Conservation (phyloP, 2,329 filamentous ascomycete genomes). For the Beauveria sp. region DNA sequence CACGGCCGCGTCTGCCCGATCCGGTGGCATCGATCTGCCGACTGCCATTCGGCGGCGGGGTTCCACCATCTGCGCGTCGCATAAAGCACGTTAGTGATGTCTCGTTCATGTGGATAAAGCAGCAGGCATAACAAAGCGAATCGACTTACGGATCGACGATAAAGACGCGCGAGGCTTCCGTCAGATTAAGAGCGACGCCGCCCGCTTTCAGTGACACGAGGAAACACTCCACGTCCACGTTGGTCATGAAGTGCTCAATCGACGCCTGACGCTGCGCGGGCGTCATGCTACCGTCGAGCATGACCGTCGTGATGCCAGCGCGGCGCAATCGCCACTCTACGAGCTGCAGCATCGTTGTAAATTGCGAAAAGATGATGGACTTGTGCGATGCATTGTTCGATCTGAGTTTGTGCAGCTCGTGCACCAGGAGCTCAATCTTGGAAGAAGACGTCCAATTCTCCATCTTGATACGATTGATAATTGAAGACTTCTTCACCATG, state of each 20-base stretch:
- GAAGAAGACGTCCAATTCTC: constrained; percentile 97
- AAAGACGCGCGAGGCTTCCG: constrained; percentile 89
- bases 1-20: constrained; percentile 93
- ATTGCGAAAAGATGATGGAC: constrained; percentile 95
- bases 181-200: constrained; percentile 90
- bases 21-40: constrained; percentile 85
- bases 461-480: constrained; percentile 98
- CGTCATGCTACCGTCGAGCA: constrained; percentile 97
- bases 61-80: constrained; percentile 79
- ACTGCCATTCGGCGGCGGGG: constrained; percentile 99
- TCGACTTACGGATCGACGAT: constrained; percentile 83
- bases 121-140: not conserved
- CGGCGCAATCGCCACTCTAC: constrained; percentile 94
- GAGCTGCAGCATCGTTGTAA: constrained; percentile 93
- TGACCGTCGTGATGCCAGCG: constrained; percentile 96
- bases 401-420: constrained; percentile 85
- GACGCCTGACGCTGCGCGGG: constrained; percentile 87
- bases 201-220: constrained; percentile 93
- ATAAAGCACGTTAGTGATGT: constrained; percentile 18
- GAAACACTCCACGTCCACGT: constrained; percentile 90
- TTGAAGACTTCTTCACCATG: constrained; percentile 86
- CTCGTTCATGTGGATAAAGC: no score
- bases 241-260: constrained; percentile 95
- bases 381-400: constrained; percentile 92
- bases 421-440: constrained; percentile 94